phyloP scores from a whole-genome alignment of 1,139 yeast species.

The Hyphopichia khmerensis region DNA sequence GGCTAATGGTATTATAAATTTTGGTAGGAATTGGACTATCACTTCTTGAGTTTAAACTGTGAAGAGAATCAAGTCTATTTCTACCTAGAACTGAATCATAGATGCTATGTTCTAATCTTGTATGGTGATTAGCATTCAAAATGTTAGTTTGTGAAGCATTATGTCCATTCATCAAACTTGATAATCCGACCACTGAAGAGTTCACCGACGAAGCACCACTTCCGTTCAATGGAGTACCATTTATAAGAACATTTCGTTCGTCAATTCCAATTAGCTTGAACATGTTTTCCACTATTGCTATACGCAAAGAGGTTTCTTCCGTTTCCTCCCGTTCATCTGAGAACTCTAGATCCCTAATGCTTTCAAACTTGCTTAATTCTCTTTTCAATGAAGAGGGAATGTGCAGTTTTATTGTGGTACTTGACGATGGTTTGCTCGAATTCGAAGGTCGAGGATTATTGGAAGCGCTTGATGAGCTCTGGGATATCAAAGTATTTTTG shows the following conservation, averaged over 20 bases:
- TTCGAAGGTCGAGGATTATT: neutral
- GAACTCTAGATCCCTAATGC: constrained; percentile 41
- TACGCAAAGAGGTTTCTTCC: constrained; percentile 67
- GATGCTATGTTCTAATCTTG: constrained; percentile 2
- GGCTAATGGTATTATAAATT: constrained; percentile 29
- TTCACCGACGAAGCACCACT: constrained; percentile 22
- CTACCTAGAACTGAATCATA: constrained; percentile 22
- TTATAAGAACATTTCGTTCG: constrained; percentile 20
- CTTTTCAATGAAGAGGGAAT: neutral
- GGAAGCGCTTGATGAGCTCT: neutral
- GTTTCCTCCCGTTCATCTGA: constrained; percentile 68
- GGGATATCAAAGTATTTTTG: neutral
- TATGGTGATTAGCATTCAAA: neutral
- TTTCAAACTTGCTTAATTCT: constrained; percentile 11
- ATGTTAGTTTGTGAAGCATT: neutral
- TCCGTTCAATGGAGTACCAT: constrained; percentile 5
- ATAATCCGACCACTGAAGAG: constrained; percentile 30
- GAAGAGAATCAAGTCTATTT: constrained; percentile 19
- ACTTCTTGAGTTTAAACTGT: constrained; percentile 13
- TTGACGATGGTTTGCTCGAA: neutral
- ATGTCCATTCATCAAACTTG: constrained; percentile 17
- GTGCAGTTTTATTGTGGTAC: neutral
- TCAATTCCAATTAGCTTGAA: constrained; percentile 72
- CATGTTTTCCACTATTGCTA: constrained; percentile 73
- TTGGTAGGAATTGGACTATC: constrained; percentile 20